Conservation (phyloP, 2,329 filamentous ascomycete species). For the Onygenales sp. region DNA sequence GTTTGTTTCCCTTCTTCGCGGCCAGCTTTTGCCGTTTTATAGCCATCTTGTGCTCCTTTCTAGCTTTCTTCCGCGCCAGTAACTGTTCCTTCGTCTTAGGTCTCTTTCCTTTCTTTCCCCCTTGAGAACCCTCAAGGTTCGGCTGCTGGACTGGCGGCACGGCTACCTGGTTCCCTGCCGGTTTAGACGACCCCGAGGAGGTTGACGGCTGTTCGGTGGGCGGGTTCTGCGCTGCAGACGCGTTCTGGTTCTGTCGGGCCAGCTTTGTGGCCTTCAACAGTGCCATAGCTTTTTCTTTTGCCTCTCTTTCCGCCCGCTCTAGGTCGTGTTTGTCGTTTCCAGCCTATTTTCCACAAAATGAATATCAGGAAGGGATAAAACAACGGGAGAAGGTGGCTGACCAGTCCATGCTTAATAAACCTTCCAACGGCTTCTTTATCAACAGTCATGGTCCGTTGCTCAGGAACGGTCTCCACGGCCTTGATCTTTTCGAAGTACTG, state of each 20-base stretch:
- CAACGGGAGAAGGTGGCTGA: constrained; percentile 29
- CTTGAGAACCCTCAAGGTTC: neutral
- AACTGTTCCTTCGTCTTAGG: constrained; percentile 18
- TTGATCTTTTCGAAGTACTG: constrained; percentile 94
- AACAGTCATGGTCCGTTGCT: constrained; percentile 48
- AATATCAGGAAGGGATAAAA: constrained; percentile 1
- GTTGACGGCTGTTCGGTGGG: neutral
- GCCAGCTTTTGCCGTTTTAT: constrained; percentile 33
- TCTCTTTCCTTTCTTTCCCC: constrained; percentile 10
- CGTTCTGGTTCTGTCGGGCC: constrained; percentile 23
- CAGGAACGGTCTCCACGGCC: constrained; percentile 54
- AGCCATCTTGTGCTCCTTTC: constrained; percentile 17
- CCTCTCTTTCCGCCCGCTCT: constrained; percentile 39
- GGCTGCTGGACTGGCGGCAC: neutral
- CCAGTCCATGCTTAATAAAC: constrained; percentile 73
- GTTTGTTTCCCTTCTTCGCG: constrained; percentile 20
- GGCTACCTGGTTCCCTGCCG: neutral
- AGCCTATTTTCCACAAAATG: constrained; percentile 18
- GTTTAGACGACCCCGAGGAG: neutral
- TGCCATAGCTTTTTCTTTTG: constrained; percentile 42
- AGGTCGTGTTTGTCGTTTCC: constrained; percentile 44
- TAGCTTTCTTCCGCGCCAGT: constrained; percentile 19
- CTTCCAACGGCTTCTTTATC: constrained; percentile 70
- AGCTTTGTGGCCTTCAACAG: constrained; percentile 38
- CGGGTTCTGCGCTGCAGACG: constrained; percentile 12